Evolutionary conservation across 2,329 filamentous ascomycete species (phyloP).

Genomic region (Aspergillus costaricaensis): DNA sequence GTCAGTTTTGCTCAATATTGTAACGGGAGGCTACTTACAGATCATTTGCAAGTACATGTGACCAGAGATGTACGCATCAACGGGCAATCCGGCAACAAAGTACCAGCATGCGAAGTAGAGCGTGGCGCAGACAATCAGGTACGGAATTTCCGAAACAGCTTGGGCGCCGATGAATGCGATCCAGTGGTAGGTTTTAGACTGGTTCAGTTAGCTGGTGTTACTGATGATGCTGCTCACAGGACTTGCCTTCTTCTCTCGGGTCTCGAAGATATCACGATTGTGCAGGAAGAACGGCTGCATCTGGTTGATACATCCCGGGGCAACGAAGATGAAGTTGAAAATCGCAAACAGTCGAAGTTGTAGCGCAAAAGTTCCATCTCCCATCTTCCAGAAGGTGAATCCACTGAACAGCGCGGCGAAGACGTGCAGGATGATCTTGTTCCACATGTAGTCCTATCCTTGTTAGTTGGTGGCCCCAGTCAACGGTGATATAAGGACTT

Average conservation of each 20-base stretch:
- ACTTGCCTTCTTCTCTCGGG: constrained; percentile 57
- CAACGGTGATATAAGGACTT: constrained; percentile 8
- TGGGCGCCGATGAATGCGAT: constrained; percentile 59
- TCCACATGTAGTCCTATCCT: constrained; percentile 46
- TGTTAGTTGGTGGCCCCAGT: neutral
- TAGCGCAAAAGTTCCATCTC: constrained; percentile 52
- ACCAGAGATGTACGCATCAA: constrained; percentile 34
- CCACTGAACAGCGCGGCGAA: constrained; percentile 60
- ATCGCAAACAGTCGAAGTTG: constrained; percentile 61
- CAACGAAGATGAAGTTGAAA: constrained; percentile 66
- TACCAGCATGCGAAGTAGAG: constrained; percentile 59
- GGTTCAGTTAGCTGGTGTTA: neutral
- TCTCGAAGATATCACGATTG: constrained; percentile 60
- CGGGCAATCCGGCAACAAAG: constrained; percentile 55
- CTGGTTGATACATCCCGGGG: constrained; percentile 60
- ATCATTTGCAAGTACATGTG: constrained; percentile 46
- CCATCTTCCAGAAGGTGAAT: constrained; percentile 64
- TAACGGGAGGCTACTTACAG: constrained; percentile 24
- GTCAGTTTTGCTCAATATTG: neutral
- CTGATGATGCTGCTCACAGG: fast-evolving
- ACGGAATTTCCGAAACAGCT: constrained; percentile 51
- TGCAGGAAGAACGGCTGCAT: constrained; percentile 62
- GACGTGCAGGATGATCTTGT: constrained; percentile 56
- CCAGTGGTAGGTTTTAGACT: constrained; percentile 63
- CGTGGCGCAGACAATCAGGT: constrained; percentile 48